Conservation (phyloP, 305 asterid species). For the Galium porrigens region DNA sequence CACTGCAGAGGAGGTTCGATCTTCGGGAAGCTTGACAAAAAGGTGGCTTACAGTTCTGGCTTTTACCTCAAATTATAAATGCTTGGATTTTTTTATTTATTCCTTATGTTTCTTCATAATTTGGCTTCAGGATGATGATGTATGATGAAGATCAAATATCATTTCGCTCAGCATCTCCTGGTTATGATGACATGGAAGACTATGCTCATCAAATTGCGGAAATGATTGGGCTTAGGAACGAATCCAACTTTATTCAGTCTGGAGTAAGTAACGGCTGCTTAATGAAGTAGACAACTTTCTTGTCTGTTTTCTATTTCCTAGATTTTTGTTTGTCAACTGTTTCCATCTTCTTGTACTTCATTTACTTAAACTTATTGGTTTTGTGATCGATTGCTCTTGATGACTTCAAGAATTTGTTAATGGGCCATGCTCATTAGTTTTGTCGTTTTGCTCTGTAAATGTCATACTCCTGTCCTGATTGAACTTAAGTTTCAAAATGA, state of each 20-base stretch:
- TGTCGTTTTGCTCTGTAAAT: not conserved
- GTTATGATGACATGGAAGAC: slow-evolving; percentile 79
- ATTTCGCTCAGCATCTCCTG: slow-evolving; percentile 71
- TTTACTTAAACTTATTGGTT: not conserved
- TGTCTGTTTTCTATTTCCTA: not conserved
- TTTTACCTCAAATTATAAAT: not conserved
- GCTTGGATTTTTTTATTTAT: not conserved
- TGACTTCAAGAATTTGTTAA: not conserved
- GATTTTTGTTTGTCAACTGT: not conserved
- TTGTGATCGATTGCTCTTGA: not conserved
- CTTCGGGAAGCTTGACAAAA: slow-evolving; percentile 86
- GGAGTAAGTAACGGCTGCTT: slow-evolving; percentile 49
- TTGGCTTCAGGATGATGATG: slow-evolving; percentile 79
- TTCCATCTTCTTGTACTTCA: not conserved
- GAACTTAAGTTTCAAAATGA: not conserved
- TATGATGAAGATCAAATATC: slow-evolving; percentile 93
- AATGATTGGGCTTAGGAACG: slow-evolving; percentile 82
- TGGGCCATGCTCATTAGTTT: not conserved
- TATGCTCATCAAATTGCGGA: slow-evolving; percentile 95
- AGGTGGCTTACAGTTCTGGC: slow-evolving; percentile 36
- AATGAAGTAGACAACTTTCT: not conserved
- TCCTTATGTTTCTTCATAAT: slow-evolving; percentile 9
- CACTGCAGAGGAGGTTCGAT: slow-evolving; percentile 88
- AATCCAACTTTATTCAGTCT: slow-evolving; percentile 62
- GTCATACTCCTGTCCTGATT: not conserved